Evolutionary conservation across 2,329 filamentous ascomycete species (phyloP).

Genomic region (Albifimbria verrucaria): DNA sequence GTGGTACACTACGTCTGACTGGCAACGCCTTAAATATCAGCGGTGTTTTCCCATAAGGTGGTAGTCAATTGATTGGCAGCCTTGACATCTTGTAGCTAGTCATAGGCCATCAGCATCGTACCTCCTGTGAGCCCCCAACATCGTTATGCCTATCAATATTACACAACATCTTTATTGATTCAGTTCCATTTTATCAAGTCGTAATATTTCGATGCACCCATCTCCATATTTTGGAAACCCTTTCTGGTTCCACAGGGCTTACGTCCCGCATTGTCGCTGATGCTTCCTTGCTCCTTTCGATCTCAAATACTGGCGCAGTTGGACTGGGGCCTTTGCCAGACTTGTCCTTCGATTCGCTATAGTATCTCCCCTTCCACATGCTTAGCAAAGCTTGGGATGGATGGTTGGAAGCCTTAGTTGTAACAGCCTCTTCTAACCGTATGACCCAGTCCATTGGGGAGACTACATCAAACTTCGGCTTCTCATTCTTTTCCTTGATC

Average conservation of each 20-base stretch:
- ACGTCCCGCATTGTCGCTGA: conserved; percentile 11
- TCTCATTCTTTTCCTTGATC: conserved; percentile 5
- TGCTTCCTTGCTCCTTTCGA: conserved; percentile 2
- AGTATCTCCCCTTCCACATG: conserved; percentile 16
- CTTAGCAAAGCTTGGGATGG: conserved; percentile 17
- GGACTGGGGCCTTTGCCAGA: background rate
- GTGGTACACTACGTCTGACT: too few relatives aligned
- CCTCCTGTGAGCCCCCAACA: too few relatives aligned
- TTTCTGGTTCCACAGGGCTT: conserved; percentile 10
- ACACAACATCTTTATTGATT: background rate
- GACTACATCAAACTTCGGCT: conserved; percentile 5
- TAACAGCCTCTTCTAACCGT: conserved; percentile 9
- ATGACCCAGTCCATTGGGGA: conserved; percentile 12
- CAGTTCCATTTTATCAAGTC: background rate
- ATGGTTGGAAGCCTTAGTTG: conserved; percentile 4
- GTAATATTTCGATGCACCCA: conserved; percentile 13
- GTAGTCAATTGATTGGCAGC: too few relatives aligned
- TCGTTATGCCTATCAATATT: background rate
- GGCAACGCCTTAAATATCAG: too few relatives aligned
- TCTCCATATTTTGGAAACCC: conserved; percentile 16
- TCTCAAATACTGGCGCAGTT: conserved; percentile 7
- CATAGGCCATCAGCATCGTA: too few relatives aligned
- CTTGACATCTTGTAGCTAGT: too few relatives aligned
- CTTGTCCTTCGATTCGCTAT: background rate
- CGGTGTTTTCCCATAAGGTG: too few relatives aligned